Conservation (phyloP, 2,329 filamentous ascomycete species). For the Cryoendolithus antarcticus region DNA sequence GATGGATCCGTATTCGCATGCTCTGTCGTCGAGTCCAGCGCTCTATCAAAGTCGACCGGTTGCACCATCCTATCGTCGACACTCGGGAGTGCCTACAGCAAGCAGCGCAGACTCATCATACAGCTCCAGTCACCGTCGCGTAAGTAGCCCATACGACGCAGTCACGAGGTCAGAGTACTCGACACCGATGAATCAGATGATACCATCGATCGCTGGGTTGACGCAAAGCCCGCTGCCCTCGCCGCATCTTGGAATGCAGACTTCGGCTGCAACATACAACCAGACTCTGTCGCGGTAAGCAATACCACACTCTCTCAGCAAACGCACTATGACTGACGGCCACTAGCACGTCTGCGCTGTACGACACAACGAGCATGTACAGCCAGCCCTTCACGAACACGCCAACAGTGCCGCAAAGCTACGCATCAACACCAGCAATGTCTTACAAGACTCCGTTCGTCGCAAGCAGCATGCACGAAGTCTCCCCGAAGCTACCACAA, state of each 20-base stretch:
- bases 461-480: not conserved
- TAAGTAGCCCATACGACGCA: slow-evolving; percentile 19
- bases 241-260: slow-evolving; percentile 12
- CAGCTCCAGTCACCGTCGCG: slow-evolving; percentile 15
- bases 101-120: slow-evolving; percentile 12
- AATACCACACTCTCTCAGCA: not conserved
- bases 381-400: slow-evolving; percentile 16
- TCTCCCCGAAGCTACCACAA: not conserved
- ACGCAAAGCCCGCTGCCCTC: slow-evolving; percentile 22
- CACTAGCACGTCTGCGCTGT: slow-evolving; percentile 20
- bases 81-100: slow-evolving; percentile 14
- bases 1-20: slow-evolving; percentile 12
- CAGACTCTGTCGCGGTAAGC: slow-evolving; percentile 15
- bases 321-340: not conserved
- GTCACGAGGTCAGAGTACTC: slow-evolving; percentile 14
- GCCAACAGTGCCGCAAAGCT: slow-evolving; percentile 14
- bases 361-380: slow-evolving; percentile 17
- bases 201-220: slow-evolving; percentile 22
- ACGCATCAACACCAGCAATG: slow-evolving; percentile 8
- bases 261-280: slow-evolving; percentile 11
- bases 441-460: not conserved
- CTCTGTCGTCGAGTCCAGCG: slow-evolving; percentile 19
- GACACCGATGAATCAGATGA: slow-evolving; percentile 15
- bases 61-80: slow-evolving; percentile 11
- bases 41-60: slow-evolving; percentile 18